Percentiles rank a stretch among this genome's conserved stretches.
Evolutionary conservation across 2,329 filamentous ascomycete species (phyloP).

Genomic region (Fusarium concolor): DNA sequence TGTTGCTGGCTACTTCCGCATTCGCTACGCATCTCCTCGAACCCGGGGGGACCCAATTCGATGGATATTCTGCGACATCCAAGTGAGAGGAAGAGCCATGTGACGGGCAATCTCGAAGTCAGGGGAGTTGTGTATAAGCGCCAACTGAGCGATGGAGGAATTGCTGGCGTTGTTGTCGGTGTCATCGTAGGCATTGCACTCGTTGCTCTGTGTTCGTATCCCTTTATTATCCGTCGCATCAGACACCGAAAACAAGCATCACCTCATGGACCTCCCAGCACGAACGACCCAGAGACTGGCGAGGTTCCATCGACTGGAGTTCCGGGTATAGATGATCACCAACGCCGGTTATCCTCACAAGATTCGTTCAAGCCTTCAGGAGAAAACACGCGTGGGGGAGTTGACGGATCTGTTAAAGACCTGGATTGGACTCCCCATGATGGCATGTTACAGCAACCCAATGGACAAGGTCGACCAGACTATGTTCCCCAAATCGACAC

Average conservation of each 20-base stretch:
- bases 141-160: constrained; percentile 50
- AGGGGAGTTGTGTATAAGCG: constrained; percentile 44
- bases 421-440: constrained; percentile 41
- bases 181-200: constrained; percentile 50
- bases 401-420: constrained; percentile 44
- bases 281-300: constrained; percentile 49
- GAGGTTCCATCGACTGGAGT: constrained; percentile 32
- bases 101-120: constrained; percentile 35
- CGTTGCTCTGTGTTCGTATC: constrained; percentile 54
- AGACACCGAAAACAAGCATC: constrained; percentile 46
- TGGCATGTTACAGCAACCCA: constrained; percentile 28
- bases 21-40: constrained; percentile 24
- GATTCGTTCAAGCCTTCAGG: constrained; percentile 52
- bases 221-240: constrained; percentile 52
- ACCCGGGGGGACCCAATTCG: constrained; percentile 24
- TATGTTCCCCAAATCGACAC: constrained; percentile 35
- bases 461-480: constrained; percentile 28
- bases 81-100: constrained; percentile 42
- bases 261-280: constrained; percentile 24
- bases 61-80: constrained; percentile 39
- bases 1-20: constrained; percentile 32
- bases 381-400: constrained; percentile 46
- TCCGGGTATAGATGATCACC: constrained; percentile 33
- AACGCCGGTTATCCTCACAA: constrained; percentile 52
- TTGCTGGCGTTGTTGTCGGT: constrained; percentile 55